Conservation (phyloP, 108 stramenopile species). For the Pseudonitzschia multistriata region DNA sequence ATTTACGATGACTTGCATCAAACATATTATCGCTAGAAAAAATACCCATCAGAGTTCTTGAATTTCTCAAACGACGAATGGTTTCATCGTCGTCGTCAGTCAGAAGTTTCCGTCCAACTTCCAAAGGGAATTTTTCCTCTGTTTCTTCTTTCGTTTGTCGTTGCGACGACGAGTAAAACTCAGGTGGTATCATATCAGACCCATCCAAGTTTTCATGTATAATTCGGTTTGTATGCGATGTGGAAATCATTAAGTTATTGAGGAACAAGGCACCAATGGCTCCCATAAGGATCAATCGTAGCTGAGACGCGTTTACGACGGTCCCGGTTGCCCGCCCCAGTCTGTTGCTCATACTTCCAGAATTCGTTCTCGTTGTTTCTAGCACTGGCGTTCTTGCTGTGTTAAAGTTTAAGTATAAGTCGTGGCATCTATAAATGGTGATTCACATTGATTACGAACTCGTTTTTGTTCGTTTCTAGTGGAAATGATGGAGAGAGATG, state of each 20-base stretch:
- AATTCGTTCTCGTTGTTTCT: not conserved
- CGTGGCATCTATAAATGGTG: too few species aligned
- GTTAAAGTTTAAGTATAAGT: too few species aligned
- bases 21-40: slow-evolving; percentile 33
- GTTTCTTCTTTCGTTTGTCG: not conserved
- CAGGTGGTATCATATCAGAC: not conserved
- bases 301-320: not conserved
- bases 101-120: not conserved
- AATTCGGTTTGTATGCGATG: not conserved
- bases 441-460: too few species aligned
- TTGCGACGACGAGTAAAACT: not conserved
- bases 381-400: too few species aligned
- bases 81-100: not conserved
- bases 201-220: not conserved
- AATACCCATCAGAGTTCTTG: slow-evolving; percentile 44
- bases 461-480: too few species aligned
- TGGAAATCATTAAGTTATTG: slow-evolving; percentile 4
- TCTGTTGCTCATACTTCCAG: not conserved
- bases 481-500: too few species aligned
- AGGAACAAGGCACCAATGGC: slow-evolving; percentile 14
- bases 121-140: not conserved
- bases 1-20: slow-evolving; percentile 38
- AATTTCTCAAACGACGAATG: not conserved
- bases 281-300: slow-evolving; percentile 9
- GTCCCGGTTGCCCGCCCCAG: not conserved